Conservation (phyloP, 345 rosid species). For the Noccaea caerulescens region DNA sequence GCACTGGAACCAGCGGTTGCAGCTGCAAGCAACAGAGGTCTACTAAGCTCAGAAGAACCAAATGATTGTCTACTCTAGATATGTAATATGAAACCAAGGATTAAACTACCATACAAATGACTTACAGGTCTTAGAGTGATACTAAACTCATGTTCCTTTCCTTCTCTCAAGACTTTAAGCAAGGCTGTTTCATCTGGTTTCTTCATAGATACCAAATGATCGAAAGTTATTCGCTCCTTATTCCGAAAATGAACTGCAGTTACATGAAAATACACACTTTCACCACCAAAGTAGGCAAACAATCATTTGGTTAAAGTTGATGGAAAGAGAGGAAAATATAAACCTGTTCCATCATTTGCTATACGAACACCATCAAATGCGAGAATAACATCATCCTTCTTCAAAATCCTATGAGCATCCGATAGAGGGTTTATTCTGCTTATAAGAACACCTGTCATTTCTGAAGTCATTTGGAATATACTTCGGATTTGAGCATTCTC, state of each 20-base stretch:
- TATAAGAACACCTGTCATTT: slow-evolving; percentile 79
- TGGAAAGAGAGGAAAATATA: slow-evolving; percentile 15
- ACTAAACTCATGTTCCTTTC: slow-evolving; percentile 60
- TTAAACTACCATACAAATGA: slow-evolving; percentile 21
- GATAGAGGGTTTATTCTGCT: slow-evolving; percentile 86
- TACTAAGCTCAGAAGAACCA: slow-evolving; percentile 7
- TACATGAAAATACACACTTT: slow-evolving; percentile 17
- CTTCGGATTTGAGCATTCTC: slow-evolving; percentile 81
- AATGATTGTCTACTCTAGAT: slow-evolving; percentile 3
- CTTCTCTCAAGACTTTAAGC: slow-evolving; percentile 70
- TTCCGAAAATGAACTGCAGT: slow-evolving; percentile 82
- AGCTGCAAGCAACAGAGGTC: slow-evolving; percentile 53
- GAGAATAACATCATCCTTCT: slow-evolving; percentile 80
- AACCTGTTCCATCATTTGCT: slow-evolving; percentile 92
- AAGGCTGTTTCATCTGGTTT: slow-evolving; percentile 72
- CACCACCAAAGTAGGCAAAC: neutral
- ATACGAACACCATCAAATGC: slow-evolving; percentile 78
- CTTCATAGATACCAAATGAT: slow-evolving; percentile 92
- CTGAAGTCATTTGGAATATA: slow-evolving; percentile 62
- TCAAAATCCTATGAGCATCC: slow-evolving; percentile 57
- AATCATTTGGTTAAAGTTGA: neutral
- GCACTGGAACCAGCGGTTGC: slow-evolving; percentile 89
- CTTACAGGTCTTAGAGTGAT: slow-evolving; percentile 72
- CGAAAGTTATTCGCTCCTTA: slow-evolving; percentile 83
- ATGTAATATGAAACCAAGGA: neutral